A percentile compares a stretch with the other conserved stretches of the same genome.
Conservation (phyloP, 345 rosid species). For the Rhodamnia argentea region DNA sequence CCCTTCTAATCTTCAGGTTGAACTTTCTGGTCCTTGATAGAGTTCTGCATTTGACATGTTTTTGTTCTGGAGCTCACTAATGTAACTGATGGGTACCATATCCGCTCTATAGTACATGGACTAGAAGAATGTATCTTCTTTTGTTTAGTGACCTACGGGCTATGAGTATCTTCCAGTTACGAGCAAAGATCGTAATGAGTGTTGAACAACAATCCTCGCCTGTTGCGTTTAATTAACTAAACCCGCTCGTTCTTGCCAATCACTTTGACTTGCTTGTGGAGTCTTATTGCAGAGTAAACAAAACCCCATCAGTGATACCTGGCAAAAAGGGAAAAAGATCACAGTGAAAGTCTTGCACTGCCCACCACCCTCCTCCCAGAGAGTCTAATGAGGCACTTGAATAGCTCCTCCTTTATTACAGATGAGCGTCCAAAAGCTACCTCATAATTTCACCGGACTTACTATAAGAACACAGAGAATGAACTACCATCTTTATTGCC, state of each 20-base stretch:
- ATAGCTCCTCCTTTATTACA: not conserved
- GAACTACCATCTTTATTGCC: not conserved
- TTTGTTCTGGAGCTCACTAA: not conserved
- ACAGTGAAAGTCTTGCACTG: not conserved
- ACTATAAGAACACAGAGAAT: not conserved
- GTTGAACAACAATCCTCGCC: not conserved
- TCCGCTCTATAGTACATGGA: not conserved
- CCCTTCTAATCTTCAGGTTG: not conserved
- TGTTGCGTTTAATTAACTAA: not conserved
- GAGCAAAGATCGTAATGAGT: not conserved
- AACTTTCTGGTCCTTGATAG: not conserved
- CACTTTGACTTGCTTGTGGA: not conserved
- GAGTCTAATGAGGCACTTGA: not conserved
- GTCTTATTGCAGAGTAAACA: not conserved
- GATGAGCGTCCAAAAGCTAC: not conserved
- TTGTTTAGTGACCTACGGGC: not conserved
- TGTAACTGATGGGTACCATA: not conserved
- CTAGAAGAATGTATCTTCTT: not conserved
- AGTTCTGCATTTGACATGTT: not conserved
- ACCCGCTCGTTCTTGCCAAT: not conserved
- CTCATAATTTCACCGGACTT: not conserved
- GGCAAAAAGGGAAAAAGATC: not conserved
- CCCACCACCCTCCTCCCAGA: not conserved
- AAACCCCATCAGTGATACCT: not conserved
- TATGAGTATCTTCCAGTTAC: not conserved